phyloP scores from a whole-genome alignment of 139 green algal species.

The Chlorella sp. region DNA sequence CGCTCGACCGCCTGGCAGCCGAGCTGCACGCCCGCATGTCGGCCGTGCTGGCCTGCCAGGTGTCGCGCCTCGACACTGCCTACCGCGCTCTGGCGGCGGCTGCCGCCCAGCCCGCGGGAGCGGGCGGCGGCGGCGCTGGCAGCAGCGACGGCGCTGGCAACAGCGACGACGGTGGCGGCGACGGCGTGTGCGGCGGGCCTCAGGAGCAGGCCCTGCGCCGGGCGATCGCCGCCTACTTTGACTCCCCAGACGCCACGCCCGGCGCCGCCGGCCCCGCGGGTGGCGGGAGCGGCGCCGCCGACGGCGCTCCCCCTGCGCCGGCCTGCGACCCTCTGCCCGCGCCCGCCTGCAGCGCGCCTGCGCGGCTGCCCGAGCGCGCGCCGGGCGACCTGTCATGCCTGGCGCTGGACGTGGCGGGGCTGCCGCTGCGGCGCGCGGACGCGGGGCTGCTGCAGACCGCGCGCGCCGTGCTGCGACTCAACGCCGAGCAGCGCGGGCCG shows the following conservation, averaged over 20 bases:
- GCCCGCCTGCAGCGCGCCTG: not conserved
- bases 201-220: conserved; percentile 52
- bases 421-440: conserved; percentile 28
- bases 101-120: conserved; percentile 10
- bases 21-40: conserved; percentile 35
- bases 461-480: conserved; percentile 21
- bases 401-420: conserved; percentile 21
- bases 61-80: conserved; percentile 52
- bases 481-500: conserved; percentile 15
- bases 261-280: too few species aligned
- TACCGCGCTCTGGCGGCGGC: conserved; percentile 41
- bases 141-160: not conserved
- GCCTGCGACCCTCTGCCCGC: not conserved
- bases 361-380: too few species aligned
- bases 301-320: not conserved
- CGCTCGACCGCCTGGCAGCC: conserved; percentile 39
- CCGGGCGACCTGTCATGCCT: too few species aligned
- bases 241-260: too few species aligned
- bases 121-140: not conserved
- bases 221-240: conserved; percentile 60
- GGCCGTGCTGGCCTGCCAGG: conserved; percentile 27
- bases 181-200: too few species aligned
- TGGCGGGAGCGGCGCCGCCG: too few species aligned
- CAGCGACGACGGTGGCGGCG: too few species aligned
- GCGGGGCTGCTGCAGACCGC: conserved; percentile 21